These are phyloP conservation scores for Lolium rigidum DNA, from an alignment of 176 grass and related monocot species.

Conservation along the genomic window DNA sequence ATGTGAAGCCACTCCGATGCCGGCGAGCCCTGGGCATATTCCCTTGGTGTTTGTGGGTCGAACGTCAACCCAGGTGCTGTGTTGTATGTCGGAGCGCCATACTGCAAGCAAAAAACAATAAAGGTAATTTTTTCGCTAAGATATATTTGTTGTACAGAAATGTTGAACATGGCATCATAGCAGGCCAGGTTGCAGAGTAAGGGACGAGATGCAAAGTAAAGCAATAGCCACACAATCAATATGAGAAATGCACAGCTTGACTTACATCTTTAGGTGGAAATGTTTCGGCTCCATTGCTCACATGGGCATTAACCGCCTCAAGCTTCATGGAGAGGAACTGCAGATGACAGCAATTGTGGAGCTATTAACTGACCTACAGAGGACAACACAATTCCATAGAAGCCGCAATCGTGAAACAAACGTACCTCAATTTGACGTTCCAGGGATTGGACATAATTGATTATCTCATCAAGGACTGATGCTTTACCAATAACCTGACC, in stretches of 20 bases:
- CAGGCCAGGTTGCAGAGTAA: neutral
- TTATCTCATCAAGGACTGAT: constrained; percentile 95
- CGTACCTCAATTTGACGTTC: constrained; percentile 91
- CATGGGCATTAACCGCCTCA: constrained; percentile 81
- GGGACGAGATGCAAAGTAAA: neutral
- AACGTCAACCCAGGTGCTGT: constrained; percentile 63
- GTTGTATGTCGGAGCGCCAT: constrained; percentile 58
- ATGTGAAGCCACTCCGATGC: constrained; percentile 87
- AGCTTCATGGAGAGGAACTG: constrained; percentile 99
- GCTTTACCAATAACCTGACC: constrained; percentile 94
- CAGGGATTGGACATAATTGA: constrained; percentile 96
- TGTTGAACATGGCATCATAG: neutral
- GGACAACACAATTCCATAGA: constrained; percentile 17
- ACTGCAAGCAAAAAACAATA: constrained; percentile 46
- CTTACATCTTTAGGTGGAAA: constrained; percentile 94
- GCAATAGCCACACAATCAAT: neutral
- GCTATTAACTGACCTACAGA: constrained; percentile 15
- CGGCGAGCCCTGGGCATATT: constrained; percentile 61
- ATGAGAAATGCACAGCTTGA: constrained; percentile 23
- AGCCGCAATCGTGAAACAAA: neutral
- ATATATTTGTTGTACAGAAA: neutral
- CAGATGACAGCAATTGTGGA: constrained; percentile 29
- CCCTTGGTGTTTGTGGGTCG: constrained; percentile 65
- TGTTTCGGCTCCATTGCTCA: constrained; percentile 58
- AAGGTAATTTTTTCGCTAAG: neutral